phyloP scores from a whole-genome alignment of 768 basidiomycete genomes.

The Galerina sulciceps region DNA sequence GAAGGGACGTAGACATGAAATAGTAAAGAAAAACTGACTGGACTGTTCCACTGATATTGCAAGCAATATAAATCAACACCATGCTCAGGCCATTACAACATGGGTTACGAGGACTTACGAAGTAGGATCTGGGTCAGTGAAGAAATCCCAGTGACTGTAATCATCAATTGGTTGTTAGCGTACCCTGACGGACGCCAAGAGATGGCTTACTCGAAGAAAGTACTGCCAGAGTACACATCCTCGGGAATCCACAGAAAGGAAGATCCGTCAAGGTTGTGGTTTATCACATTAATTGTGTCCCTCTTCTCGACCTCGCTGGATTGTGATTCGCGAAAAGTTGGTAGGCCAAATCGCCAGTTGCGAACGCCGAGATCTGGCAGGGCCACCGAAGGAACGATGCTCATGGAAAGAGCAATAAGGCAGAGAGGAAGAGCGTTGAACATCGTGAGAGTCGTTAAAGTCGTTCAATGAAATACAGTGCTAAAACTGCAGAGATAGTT shows the following conservation, averaged over 20 bases:
- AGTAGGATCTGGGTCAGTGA: constrained; percentile 66
- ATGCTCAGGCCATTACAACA: constrained; percentile 2
- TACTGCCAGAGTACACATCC: constrained; percentile 65
- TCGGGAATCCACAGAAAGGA: constrained; percentile 68
- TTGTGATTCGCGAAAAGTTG: not conserved
- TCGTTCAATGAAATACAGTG: not conserved
- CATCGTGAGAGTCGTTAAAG: constrained; percentile 13
- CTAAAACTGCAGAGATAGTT: not conserved
- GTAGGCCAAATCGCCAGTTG: not conserved
- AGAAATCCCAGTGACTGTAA: constrained; percentile 61
- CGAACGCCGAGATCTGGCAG: constrained; percentile 8
- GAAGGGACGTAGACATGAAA: not conserved
- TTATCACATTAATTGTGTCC: constrained; percentile 27
- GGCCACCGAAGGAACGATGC: not conserved
- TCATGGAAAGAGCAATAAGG: constrained; percentile 10
- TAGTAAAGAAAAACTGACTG: constrained; percentile 48
- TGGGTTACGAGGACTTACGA: constrained; percentile 44
- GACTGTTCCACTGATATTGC: constrained; percentile 62
- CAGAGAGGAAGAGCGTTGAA: constrained; percentile 4
- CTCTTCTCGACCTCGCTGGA: not conserved
- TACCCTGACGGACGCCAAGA: not conserved
- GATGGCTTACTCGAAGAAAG: constrained; percentile 69
- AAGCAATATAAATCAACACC: constrained; percentile 5
- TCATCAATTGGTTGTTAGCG: constrained; percentile 10
- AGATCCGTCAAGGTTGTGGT: constrained; percentile 51